Base-by-base conservation (phyloP, 176 grass and related monocot genomes). In the Coix lacrymajobi region DNA sequence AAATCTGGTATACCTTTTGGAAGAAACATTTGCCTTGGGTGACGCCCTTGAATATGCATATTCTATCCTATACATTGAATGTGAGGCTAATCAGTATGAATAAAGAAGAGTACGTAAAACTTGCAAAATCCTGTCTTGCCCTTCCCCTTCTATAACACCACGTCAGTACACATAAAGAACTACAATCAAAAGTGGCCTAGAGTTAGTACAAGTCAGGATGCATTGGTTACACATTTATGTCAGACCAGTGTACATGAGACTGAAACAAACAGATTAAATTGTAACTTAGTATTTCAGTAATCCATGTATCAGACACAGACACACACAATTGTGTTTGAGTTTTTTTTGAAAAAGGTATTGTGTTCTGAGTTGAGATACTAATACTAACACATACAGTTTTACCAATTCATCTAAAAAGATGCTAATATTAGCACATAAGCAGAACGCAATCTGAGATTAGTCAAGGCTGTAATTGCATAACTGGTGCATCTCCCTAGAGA, bases 1-100 rank as follows among this genome's bases (percentile, higher is more conserved):
- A 36, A 46, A 40, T 26, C 66, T 22, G 14, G 72, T 10, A 30
- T 88, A 94, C 92, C 92, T 94, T 90, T 88, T 77, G 19, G 68
- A 65, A n/a, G 85, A 49, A 90, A 77, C 16, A 4, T 78, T 73
- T 46, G 80, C 31, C 75, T 62, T 86, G 30, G 75, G 92, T 62
- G 82, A 84, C 8, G 32, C 75, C 75, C 77, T 90, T n/a, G 83
- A 81, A 69, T 73, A 86, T 48, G 83, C 83, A 62, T 84, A 63
- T 15, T 64, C 65, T 84, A 88, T 94, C 83, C 85, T 94, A 71
- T 36, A 92, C 33, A 86, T 76, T 26, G 78, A 51, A 33, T 16
- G 33, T 57, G 33, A 22, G 15, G 75, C 24, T 45, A 34, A 63
- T 44, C 70, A 89, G 62, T 28, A 77, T 37, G 36, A 13, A 85